Evolutionary conservation across 2,329 filamentous ascomycete genomes (phyloP).

Genomic region (Reticulascus tulasneorum): DNA sequence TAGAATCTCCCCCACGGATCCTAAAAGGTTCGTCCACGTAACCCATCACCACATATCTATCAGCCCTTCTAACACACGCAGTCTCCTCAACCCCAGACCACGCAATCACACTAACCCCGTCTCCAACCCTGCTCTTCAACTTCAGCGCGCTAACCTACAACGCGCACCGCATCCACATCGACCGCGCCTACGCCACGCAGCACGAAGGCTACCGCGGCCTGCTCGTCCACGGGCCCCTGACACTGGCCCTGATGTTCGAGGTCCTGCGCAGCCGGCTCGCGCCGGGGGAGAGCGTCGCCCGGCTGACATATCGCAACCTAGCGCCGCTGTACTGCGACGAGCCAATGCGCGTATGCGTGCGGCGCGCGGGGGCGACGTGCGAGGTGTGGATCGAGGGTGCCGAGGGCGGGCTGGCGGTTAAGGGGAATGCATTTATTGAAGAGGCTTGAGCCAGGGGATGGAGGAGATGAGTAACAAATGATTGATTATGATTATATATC

Average conservation of each 20-base stretch:
- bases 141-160: conserved; percentile 92
- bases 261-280: conserved; percentile 40
- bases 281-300: conserved; percentile 34
- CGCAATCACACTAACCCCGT: conserved; percentile 57
- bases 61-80: conserved; percentile 16
- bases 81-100: conserved; percentile 28
- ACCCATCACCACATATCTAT: too few species aligned
- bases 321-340: conserved; percentile 76
- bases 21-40: conserved; percentile 22
- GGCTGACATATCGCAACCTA: conserved; percentile 75
- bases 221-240: conserved; percentile 84
- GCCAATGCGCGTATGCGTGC: conserved; percentile 65
- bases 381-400: conserved; percentile 63
- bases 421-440: conserved; percentile 52
- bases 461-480: too few species aligned
- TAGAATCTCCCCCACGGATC: conserved; percentile 12
- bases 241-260: conserved; percentile 71
- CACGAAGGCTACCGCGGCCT: conserved; percentile 72
- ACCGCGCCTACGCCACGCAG: conserved; percentile 63
- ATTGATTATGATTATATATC: too few species aligned
- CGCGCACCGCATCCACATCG: conserved; percentile 85
- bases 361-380: conserved; percentile 44
- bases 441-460: too few species aligned
- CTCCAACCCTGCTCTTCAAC: conserved; percentile 72
- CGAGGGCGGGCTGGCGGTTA: conserved; percentile 60